Evolutionary conservation across 352 stramenopile species (phyloP), one percentile per base, ranked within the genome.

Genomic region (Pythium sp.): DNA sequence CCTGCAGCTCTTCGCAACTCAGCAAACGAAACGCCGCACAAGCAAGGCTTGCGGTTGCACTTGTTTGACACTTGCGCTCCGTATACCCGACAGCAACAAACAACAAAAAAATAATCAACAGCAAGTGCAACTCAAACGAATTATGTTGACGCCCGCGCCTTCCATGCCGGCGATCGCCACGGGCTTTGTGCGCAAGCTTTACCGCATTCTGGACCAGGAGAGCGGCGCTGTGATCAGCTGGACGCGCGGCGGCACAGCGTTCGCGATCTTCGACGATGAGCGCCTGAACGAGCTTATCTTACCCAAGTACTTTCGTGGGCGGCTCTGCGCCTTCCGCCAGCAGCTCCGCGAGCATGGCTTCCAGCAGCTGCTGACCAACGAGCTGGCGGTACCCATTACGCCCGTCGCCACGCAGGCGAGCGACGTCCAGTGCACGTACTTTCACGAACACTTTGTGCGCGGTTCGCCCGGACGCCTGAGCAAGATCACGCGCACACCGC

Each of bases 341-440:
- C 85, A 93, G 64, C 67, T 93, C 14, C 70, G 73, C 11, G 84
- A 92, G 46, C 85, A 93, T 72, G 82, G 79, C 38, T 93, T 93
- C 53, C 41, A 71, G 53, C 62, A 69, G 28, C 69, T 74, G 11
- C 66, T 74, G 2, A 12, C 8, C 30, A 70, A 26, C 28, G 26
- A 20, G 53, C 9, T 58, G 1, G 12, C 51, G n/a, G 56, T 47
- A 55, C 55, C 64, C 0, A 62, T 69, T 20, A 22, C 64, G 28
- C 64, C 56, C 5, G 54, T 69, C 2, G 55, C 64, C 15, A 30
- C 62, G 28, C 28, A 32, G 28, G 28, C 28, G 56, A 22, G 5
- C 20, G 54, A 34, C 8, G 18, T 26, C 41, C 65, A 58, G 9
- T 54, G 32, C 56, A 75, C 65, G 24, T 89, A 89, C 49, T 32